Evolutionary conservation across 192 early-diverging fungal species (phyloP), one percentile per base, ranked within the genome.

Genomic region (Coemansia sp.): DNA sequence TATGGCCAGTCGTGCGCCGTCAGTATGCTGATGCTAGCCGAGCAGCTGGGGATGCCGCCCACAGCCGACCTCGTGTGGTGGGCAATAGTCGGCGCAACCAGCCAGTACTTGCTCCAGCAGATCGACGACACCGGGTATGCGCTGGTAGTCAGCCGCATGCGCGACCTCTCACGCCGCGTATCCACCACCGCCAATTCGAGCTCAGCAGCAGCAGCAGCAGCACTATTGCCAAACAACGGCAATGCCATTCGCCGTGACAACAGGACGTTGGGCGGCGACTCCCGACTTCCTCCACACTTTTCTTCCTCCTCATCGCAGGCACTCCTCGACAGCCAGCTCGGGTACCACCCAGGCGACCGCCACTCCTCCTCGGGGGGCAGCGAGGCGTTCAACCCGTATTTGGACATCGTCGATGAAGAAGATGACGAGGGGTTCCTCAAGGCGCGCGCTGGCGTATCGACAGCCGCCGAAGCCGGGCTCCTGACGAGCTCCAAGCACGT

Each of bases 1-100:
- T 86, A 87, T 66, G 92, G 94, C 0, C 87, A 89, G 56, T 87
- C 94, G 12, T 89, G 91, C 9, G 78, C 93, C 1, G 85, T 89
- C 12, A 82, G 89, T 37, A 66, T 91, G 43, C 94, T 94, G 76
- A 76, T 79, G 63, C 79, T 98, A 60, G 87, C 90, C 11, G 84
- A 77, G 20, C 91, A 94, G 69, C 65, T 98, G 6, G 89, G 88
- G 20, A 82, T 89, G 6, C 85, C 89, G 42, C 67, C 65, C 0
- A 88, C 86, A 17, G 83, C 84, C 12, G 91, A 95, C 35, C 73
- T 91, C 14, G 74, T 95, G 25, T 98, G 96, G 96, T 94, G 85
- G 22, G 91, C 96, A 0, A 93, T 96, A 11, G 80, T 93, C 6
- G 93, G 92, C 4, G 70, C 94, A 12, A 91, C 93, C 20, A 86